Percentiles rank a stretch among this genome's conserved stretches.
These are phyloP conservation scores for Melanogaster broomeanus DNA, from an alignment of 768 basidiomycete species.

Conservation along the genomic window DNA sequence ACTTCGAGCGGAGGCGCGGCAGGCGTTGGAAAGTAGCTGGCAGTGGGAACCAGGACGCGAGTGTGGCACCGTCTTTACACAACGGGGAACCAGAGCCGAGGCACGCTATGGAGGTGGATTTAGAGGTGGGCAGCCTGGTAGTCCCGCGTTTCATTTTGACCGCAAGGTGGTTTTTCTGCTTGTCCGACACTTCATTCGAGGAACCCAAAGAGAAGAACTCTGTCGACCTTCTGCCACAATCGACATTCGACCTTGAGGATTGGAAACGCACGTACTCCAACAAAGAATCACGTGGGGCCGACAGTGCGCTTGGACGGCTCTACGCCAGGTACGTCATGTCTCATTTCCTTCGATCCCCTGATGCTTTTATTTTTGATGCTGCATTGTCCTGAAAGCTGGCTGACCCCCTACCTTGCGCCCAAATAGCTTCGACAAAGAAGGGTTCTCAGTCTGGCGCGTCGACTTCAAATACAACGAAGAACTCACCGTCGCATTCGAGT, in stretches of 20 bases:
- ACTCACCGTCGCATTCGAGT: constrained; percentile 92
- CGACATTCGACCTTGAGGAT: constrained; percentile 87
- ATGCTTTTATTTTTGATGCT: too few relatives aligned
- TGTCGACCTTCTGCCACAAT: constrained; percentile 87
- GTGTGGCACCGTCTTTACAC: too few relatives aligned
- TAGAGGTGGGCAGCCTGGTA: too few relatives aligned
- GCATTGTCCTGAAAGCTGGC: too few relatives aligned
- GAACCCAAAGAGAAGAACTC: constrained; percentile 96
- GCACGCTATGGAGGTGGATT: too few relatives aligned
- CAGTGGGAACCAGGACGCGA: too few relatives aligned
- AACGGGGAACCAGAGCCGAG: neutral
- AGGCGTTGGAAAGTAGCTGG: too few relatives aligned
- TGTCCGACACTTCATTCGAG: too few relatives aligned
- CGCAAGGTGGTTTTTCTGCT: too few relatives aligned
- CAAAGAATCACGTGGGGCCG: constrained; percentile 88
- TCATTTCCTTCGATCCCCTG: neutral
- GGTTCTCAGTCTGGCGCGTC: constrained; percentile 89
- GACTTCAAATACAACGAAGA: constrained; percentile 98
- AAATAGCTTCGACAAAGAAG: constrained; percentile 78
- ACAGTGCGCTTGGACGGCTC: constrained; percentile 92
- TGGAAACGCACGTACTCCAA: constrained; percentile 99
- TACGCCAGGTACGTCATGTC: constrained; percentile 74
- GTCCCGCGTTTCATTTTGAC: too few relatives aligned
- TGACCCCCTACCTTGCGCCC: too few relatives aligned
- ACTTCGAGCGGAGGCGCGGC: constrained; percentile 38